phyloP scores from a whole-genome alignment of 768 basidiomycete genomes.

The Tulasnella sp. region DNA sequence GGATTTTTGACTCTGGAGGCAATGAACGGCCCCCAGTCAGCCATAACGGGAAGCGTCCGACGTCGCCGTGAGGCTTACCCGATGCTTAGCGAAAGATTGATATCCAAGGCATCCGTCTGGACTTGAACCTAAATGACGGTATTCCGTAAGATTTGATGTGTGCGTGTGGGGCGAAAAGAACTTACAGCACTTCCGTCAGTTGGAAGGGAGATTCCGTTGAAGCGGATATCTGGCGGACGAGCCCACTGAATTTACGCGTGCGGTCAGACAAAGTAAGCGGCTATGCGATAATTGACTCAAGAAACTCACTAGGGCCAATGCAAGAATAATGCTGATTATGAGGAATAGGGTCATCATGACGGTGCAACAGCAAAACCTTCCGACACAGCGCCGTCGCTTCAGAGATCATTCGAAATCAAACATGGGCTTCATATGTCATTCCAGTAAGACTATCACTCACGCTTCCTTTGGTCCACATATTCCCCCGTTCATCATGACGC shows the following conservation, averaged over 20 bases:
- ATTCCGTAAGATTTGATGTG: conserved; percentile 5
- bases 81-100: conserved; percentile 56
- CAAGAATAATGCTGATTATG: conserved; percentile 50
- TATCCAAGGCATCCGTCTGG: conserved; percentile 31
- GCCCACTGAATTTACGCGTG: conserved; percentile 56
- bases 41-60: conserved; percentile 1
- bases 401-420: neutral
- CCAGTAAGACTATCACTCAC: neutral
- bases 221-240: conserved; percentile 53
- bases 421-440: neutral
- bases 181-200: conserved; percentile 37
- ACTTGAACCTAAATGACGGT: conserved; percentile 27
- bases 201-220: conserved; percentile 38
- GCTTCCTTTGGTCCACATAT: conserved; percentile 51
- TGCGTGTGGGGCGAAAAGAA: neutral
- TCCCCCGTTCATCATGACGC: conserved; percentile 46
- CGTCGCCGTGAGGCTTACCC: conserved; percentile 34
- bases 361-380: conserved; percentile 67
- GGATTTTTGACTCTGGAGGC: conserved; percentile 59
- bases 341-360: conserved; percentile 54
- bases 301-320: conserved; percentile 51
- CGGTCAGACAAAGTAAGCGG: neutral
- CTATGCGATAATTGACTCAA: neutral
- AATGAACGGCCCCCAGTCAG: neutral
- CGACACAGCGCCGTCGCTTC: conserved; percentile 38